Conservation (phyloP, 345 rosid species). For the Isatis tinctoria region DNA sequence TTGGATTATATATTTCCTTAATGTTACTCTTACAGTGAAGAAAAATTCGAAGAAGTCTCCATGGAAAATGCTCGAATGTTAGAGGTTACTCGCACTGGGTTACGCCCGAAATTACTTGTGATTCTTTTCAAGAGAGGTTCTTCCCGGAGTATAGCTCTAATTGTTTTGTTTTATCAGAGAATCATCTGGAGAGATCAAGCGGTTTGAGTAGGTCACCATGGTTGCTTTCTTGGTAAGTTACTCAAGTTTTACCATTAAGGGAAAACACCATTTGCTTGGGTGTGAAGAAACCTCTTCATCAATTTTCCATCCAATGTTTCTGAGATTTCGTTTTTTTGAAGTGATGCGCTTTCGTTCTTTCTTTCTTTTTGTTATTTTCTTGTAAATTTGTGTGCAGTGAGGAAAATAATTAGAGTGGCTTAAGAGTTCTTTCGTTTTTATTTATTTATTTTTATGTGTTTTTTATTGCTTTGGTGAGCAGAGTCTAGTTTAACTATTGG, state of each 20-base stretch:
- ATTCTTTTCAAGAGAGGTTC: conserved; percentile 51
- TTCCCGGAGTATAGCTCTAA: conserved; percentile 52
- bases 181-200: conserved; percentile 35
- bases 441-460: not conserved
- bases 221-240: conserved; percentile 61
- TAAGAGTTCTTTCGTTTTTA: conserved; percentile 15
- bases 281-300: conserved; percentile 33
- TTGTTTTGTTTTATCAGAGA: conserved; percentile 55
- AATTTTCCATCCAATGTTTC: conserved; percentile 11
- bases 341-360: conserved; percentile 27
- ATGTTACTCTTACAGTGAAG: conserved; percentile 47
- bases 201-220: conserved; percentile 39
- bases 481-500: too few species aligned
- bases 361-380: conserved; percentile 40
- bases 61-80: conserved; percentile 76
- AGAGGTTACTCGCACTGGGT: conserved; percentile 76
- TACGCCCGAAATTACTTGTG: conserved; percentile 62
- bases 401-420: conserved; percentile 51
- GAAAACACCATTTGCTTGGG: conserved; percentile 26
- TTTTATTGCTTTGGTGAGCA: conserved; percentile 22
- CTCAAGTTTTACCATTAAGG: not conserved
- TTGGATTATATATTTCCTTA: conserved; percentile 65
- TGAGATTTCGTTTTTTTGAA: conserved; percentile 15
- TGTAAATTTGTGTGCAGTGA: conserved; percentile 76
- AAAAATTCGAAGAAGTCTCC: conserved; percentile 37